phyloP scores from a whole-genome alignment of 805 yeast genomes.

The Hanseniaspora mollemarum region DNA sequence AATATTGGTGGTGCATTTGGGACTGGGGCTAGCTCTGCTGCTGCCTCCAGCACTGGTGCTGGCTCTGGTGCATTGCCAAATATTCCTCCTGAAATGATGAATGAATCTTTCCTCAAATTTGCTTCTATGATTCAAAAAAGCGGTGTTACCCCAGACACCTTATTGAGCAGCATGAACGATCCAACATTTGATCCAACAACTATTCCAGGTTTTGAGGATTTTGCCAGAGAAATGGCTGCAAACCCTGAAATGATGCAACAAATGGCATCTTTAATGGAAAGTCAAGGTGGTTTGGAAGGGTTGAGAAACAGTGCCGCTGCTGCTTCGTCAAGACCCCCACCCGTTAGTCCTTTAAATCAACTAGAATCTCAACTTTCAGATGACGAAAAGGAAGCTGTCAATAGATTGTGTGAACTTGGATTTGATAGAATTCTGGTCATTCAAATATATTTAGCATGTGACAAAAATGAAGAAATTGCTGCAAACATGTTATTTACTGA shows the following conservation, averaged over 20 bases:
- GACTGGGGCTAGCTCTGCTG: neutral
- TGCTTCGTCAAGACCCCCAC: conserved; percentile 13
- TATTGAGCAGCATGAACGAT: neutral
- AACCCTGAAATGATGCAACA: conserved; percentile 9
- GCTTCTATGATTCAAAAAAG: conserved; percentile 1
- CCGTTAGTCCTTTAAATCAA: conserved; percentile 32
- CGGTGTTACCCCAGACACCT: neutral
- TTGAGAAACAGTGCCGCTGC: neutral
- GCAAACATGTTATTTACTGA: conserved; percentile 78
- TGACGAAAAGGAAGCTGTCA: conserved; percentile 82
- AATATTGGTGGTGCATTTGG: conserved; percentile 28
- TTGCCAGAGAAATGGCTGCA: conserved; percentile 4
- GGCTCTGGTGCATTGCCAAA: neutral
- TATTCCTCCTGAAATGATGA: neutral
- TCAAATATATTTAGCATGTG: conserved; percentile 95
- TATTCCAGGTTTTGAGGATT: conserved; percentile 9
- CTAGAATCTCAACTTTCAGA: conserved; percentile 52
- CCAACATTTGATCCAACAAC: conserved; percentile 11
- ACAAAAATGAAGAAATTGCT: conserved; percentile 91
- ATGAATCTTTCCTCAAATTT: neutral
- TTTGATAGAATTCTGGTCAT: conserved; percentile 78
- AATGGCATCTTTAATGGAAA: neutral
- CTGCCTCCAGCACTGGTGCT: neutral
- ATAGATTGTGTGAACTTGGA: conserved; percentile 82
- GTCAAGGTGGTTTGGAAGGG: neutral